Conservation (phyloP, 495 filamentous ascomycete species). For the Arthonia radiata region DNA sequence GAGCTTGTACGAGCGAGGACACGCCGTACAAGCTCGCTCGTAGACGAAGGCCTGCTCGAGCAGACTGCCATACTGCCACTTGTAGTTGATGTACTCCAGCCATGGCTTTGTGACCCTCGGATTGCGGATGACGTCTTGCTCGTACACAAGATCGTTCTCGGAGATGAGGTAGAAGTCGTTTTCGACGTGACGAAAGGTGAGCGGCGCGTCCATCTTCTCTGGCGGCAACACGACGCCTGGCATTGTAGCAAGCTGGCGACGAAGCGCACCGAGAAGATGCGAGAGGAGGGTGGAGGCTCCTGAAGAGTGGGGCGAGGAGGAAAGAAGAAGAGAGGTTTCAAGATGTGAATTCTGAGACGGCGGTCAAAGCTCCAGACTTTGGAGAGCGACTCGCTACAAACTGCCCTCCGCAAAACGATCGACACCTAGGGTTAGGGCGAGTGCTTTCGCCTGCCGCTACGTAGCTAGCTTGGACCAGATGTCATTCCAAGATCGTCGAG, state of each 20-base stretch:
- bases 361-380: too few relatives aligned
- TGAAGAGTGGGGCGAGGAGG: too few relatives aligned
- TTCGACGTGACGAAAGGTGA: neutral
- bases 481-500: too few relatives aligned
- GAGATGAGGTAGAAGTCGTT: constrained; percentile 25
- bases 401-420: too few relatives aligned
- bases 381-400: too few relatives aligned
- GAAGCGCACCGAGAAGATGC: neutral
- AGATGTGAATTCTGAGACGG: too few relatives aligned
- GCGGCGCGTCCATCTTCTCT: constrained; percentile 1
- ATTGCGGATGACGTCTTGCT: constrained; percentile 81
- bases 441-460: too few relatives aligned
- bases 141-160: constrained; percentile 78
- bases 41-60: constrained; percentile 85
- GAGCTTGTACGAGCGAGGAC: constrained; percentile 89
- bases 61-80: constrained; percentile 59
- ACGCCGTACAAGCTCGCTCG: constrained; percentile 69
- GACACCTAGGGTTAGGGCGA: too few relatives aligned
- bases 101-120: constrained; percentile 78
- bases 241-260: too few relatives aligned
- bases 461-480: too few relatives aligned
- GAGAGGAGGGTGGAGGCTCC: too few relatives aligned
- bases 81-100: constrained; percentile 85
- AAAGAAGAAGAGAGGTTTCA: too few relatives aligned
- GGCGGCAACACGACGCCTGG: neutral